Evolutionary conservation across 148 eudicot genomes (phyloP), one percentile per base, ranked within the genome.

Genomic region (Agrostemma githago): DNA sequence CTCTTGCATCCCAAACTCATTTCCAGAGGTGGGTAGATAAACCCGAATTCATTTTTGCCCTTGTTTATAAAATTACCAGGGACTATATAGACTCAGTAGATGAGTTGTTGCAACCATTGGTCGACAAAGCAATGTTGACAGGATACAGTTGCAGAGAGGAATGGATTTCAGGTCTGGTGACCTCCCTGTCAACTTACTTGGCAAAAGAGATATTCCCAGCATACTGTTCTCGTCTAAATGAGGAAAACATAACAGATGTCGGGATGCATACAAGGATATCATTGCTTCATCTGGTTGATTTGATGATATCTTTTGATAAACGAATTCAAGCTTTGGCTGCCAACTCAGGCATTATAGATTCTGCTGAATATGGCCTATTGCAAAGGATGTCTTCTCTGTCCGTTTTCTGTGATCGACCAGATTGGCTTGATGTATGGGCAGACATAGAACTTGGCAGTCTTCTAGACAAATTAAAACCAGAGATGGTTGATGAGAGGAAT

Each of bases 141-240:
- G 99, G 97, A 51, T 95, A 95, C 78, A 89, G 96, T 81, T 92
- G 97, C 78, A 84, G 97, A 78, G 99, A 95, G 87, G 99, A 95
- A 80, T 92, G 99, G 99, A 84, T 95, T 62, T 89, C 99, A 26
- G 87, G 90, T 12, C 84, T 92, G 88, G 94, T 95, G 26, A 82
- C 84, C 62, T 92, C 96, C 62, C 78, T 95, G 62, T 81, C 96
- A 39, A 92, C 91, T 26, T 88, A 86, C 83, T 86, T 95, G 82
- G 96, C 96, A 37, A 90, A 92, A 73, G 99, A 95, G 76, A 79
- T 92, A 82, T 89, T 95, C 69, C 92, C 97, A 19, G 34, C 56
- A 39, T 86, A 85, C 80, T 73, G 90, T 73, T 72, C 83, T 81
- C 91, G 83, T 71, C 78, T 95, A 67, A 82, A 80, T 46, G 93